phyloP scores from a whole-genome alignment of 768 basidiomycete species.

The Mycena polygramma region DNA sequence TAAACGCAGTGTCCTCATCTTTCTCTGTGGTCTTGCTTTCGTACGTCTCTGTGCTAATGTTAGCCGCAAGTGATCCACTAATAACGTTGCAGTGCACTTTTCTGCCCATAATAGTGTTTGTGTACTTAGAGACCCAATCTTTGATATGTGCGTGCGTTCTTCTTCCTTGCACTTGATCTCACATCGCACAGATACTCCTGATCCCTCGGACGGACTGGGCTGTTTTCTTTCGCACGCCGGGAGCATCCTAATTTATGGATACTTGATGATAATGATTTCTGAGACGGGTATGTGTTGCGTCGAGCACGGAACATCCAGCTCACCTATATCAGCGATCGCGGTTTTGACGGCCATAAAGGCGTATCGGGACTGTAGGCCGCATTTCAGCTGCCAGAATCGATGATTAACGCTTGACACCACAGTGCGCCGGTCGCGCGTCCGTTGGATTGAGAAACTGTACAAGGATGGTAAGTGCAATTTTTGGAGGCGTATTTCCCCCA shows the following conservation, averaged over 20 bases:
- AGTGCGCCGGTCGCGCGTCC: slow-evolving; percentile 53
- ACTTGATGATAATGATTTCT: slow-evolving; percentile 52
- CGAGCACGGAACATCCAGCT: not conserved
- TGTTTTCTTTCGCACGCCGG: slow-evolving; percentile 51
- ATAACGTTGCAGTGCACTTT: slow-evolving; percentile 44
- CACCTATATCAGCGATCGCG: slow-evolving; percentile 49
- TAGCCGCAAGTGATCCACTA: not conserved
- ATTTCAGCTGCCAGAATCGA: not conserved
- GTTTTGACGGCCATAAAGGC: slow-evolving; percentile 53
- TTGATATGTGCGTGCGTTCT: slow-evolving; percentile 47
- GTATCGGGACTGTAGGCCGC: slow-evolving; percentile 52
- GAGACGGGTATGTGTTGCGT: slow-evolving; percentile 55
- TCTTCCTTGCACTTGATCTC: not conserved
- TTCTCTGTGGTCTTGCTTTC: slow-evolving; percentile 45
- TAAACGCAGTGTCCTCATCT: slow-evolving; percentile 48
- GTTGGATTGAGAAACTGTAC: slow-evolving; percentile 55
- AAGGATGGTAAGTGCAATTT: slow-evolving; percentile 49
- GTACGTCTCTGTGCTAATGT: slow-evolving; percentile 30
- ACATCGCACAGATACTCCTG: not conserved
- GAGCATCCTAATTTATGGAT: slow-evolving; percentile 54
- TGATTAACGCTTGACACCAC: slow-evolving; percentile 9
- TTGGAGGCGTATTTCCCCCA: not conserved
- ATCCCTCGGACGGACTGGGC: slow-evolving; percentile 40
- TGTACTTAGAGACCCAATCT: slow-evolving; percentile 50
- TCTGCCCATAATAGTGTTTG: slow-evolving; percentile 48